A percentile compares a stretch with the other conserved stretches of the same genome.
Conservation (phyloP, 345 rosid species). For the Syzygium aromaticum region DNA sequence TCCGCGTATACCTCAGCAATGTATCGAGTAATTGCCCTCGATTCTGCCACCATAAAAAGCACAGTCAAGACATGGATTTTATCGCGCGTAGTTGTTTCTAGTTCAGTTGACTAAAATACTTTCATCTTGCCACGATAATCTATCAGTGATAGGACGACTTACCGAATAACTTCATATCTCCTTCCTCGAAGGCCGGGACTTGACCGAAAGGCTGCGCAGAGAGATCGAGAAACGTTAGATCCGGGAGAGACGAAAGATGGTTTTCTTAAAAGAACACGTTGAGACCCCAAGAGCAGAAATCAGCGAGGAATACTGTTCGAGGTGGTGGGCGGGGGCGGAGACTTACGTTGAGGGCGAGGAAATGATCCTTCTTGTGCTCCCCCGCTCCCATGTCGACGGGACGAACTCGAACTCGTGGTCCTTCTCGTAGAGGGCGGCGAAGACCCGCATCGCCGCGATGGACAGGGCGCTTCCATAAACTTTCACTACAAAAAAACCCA, state of each 20-base stretch:
- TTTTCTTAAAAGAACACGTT: slow-evolving; percentile 16
- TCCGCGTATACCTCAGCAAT: slow-evolving; percentile 30
- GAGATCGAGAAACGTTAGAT: slow-evolving; percentile 40
- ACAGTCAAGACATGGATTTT: not conserved
- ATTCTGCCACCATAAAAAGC: slow-evolving; percentile 35
- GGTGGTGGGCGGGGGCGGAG: not conserved
- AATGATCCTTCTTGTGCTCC: slow-evolving; percentile 22
- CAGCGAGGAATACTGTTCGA: slow-evolving; percentile 9
- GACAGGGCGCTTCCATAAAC: slow-evolving; percentile 12
- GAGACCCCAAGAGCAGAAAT: not conserved
- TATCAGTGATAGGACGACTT: not conserved
- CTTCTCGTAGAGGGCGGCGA: slow-evolving; percentile 20
- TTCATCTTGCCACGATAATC: not conserved
- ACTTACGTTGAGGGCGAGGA: slow-evolving; percentile 5
- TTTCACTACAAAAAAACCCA: no score
- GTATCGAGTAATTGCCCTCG: slow-evolving; percentile 69
- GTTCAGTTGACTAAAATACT: not conserved
- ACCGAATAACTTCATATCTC: slow-evolving; percentile 67
- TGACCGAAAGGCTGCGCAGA: slow-evolving; percentile 71
- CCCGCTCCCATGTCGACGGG: slow-evolving; percentile 11
- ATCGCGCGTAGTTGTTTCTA: not conserved
- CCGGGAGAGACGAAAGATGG: slow-evolving; percentile 12
- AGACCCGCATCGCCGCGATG: slow-evolving; percentile 11
- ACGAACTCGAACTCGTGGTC: slow-evolving; percentile 20
- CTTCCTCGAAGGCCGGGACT: slow-evolving; percentile 62